These are phyloP conservation scores for Cytauxzoon felis DNA, from an alignment of 169 alveolate species.

Conservation along the genomic window DNA sequence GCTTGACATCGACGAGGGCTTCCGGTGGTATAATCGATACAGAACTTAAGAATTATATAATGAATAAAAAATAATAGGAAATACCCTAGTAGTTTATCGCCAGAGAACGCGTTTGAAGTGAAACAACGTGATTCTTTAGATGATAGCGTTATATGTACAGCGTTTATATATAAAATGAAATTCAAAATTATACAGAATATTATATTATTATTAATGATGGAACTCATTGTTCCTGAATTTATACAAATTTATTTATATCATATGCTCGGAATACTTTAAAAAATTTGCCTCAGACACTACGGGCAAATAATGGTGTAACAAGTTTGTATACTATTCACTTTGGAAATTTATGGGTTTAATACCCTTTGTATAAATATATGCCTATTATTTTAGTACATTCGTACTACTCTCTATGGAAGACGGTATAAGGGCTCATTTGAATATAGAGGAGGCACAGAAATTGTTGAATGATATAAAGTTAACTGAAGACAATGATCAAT, in stretches of 20 bases:
- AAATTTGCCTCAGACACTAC: too few species aligned
- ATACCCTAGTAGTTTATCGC: constrained; percentile 22
- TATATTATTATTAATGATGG: neutral
- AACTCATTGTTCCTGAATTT: constrained; percentile 14
- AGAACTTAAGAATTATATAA: constrained; percentile 4
- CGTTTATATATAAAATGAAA: neutral
- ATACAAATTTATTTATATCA: too few species aligned
- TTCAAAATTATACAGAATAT: neutral
- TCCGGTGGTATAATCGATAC: constrained; percentile 18
- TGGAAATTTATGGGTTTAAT: too few species aligned
- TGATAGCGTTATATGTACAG: neutral
- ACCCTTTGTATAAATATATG: too few species aligned
- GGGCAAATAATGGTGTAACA: too few species aligned
- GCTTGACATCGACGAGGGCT: neutral
- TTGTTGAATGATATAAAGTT: neutral
- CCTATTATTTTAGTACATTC: too few species aligned
- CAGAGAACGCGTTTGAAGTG: neutral
- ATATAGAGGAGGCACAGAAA: constrained; percentile 40
- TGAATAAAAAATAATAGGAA: neutral
- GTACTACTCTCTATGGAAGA: constrained; percentile 6
- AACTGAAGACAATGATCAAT: neutral
- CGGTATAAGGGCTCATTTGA: constrained; percentile 4
- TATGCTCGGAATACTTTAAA: too few species aligned
- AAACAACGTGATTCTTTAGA: constrained; percentile 13
- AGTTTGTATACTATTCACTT: too few species aligned